Evolutionary conservation across 805 yeast species (phyloP).

Genomic region (Metschnikowia henanensis): DNA sequence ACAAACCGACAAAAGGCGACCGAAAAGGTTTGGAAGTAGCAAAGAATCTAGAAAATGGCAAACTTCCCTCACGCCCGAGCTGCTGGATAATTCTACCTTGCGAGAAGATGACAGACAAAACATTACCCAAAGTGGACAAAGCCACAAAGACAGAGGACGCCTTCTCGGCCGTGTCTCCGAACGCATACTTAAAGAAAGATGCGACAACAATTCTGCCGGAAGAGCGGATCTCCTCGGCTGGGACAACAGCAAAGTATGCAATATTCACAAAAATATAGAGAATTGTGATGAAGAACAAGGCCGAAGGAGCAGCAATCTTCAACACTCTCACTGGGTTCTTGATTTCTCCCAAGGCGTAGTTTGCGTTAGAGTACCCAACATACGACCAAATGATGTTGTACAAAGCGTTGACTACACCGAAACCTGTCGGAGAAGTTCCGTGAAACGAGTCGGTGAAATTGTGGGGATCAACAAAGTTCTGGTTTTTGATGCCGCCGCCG

Average conservation of each 20-base stretch:
- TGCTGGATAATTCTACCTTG: conserved; percentile 83
- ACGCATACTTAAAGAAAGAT: conserved; percentile 68
- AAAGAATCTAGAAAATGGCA: conserved; percentile 72
- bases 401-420: conserved; percentile 70
- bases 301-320: conserved; percentile 72
- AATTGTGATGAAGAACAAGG: conserved; percentile 58
- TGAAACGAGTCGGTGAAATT: conserved; percentile 60
- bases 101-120: conserved; percentile 74
- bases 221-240: conserved; percentile 54
- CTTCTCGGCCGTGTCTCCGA: conserved; percentile 65
- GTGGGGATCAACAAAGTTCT: conserved; percentile 50
- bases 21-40: conserved; percentile 72
- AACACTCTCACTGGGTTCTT: conserved; percentile 71
- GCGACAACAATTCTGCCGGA: conserved; percentile 79
- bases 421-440: conserved; percentile 57
- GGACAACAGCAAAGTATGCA: conserved; percentile 82
- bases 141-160: conserved; percentile 83
- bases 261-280: conserved; percentile 75
- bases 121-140: conserved; percentile 78
- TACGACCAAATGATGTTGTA: conserved; percentile 86
- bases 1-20: conserved; percentile 70
- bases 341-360: conserved; percentile 79
- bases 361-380: conserved; percentile 80
- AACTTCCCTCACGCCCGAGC: conserved; percentile 77
- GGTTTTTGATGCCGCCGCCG: conserved; percentile 62